These are phyloP conservation scores for Collybia sp. DNA, from an alignment of 768 basidiomycete genomes.

Conservation along the genomic window DNA sequence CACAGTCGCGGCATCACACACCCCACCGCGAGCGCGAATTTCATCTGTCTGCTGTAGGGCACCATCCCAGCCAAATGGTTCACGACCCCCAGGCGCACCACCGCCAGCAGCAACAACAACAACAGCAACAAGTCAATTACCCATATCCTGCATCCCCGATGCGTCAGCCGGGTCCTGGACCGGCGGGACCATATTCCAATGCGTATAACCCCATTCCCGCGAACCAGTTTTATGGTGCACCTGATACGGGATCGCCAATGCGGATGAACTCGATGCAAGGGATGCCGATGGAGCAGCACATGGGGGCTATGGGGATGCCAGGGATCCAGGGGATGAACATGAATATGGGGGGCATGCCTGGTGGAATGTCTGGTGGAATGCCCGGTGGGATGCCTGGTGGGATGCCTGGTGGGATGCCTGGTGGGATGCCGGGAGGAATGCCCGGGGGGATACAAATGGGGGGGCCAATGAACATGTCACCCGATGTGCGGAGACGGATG, in stretches of 20 bases:
- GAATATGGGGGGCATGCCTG: conserved; percentile 19
- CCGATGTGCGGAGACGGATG: conserved; percentile 19
- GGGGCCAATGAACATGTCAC: conserved; percentile 15
- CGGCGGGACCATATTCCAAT: conserved; percentile 21
- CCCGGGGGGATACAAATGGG: conserved; percentile 11
- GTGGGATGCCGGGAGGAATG: conserved; percentile 22
- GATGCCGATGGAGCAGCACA: conserved; percentile 16
- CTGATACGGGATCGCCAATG: conserved; percentile 26
- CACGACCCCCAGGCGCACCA: conserved; percentile 24
- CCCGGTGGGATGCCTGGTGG: conserved; percentile 20
- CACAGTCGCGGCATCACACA: conserved; percentile 24
- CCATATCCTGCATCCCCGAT: conserved; percentile 28
- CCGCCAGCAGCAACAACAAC: conserved; percentile 17
- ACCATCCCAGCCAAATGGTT: conserved; percentile 21
- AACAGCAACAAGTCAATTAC: conserved; percentile 19
- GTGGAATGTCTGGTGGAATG: conserved; percentile 12
- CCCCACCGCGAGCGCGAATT: conserved; percentile 24
- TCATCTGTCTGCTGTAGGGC: conserved; percentile 12
- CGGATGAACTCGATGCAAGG: conserved; percentile 26
- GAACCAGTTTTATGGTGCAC: conserved; percentile 24
- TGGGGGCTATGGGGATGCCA: conserved; percentile 17
- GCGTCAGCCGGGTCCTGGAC: conserved; percentile 19
- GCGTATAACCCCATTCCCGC: conserved; percentile 25
- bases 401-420: conserved; percentile 16
- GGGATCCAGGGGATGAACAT: conserved; percentile 17